Evolutionary conservation across 148 eudicot species (phyloP).

Genomic region (Arctostaphylos glauca): DNA sequence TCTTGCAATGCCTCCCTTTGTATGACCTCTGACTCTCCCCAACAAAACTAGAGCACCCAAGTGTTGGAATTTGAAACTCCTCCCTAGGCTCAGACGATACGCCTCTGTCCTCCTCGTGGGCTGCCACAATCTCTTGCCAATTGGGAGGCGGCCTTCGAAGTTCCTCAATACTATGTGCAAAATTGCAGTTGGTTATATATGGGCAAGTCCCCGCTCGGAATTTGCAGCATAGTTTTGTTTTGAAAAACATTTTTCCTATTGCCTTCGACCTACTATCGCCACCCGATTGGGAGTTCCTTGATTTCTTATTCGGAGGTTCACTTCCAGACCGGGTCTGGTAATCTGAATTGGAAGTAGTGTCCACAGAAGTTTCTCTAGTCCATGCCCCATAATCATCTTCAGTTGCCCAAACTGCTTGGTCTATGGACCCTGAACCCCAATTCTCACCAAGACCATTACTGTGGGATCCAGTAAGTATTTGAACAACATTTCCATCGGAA

Average conservation of each 20-base stretch:
- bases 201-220: conserved; percentile 93
- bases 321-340: conserved; percentile 6
- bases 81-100: conserved; percentile 52
- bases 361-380: conserved; percentile 3
- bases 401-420: not conserved
- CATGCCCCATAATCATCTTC: conserved; percentile 9
- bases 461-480: conserved; percentile 9
- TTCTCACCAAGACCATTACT: not conserved
- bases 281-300: not conserved
- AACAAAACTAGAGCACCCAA: conserved; percentile 42
- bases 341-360: conserved; percentile 7
- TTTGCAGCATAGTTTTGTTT: conserved; percentile 87
- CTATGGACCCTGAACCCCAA: conserved; percentile 6
- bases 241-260: conserved; percentile 94
- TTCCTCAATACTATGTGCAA: conserved; percentile 89
- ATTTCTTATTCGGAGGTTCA: conserved; percentile 1
- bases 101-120: conserved; percentile 45
- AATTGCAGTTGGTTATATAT: conserved; percentile 83
- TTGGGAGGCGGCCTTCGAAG: conserved; percentile 91
- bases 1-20: conserved; percentile 91
- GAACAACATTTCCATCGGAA: not conserved
- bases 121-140: conserved; percentile 96
- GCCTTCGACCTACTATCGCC: conserved; percentile 55
- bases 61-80: conserved; percentile 77
- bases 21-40: conserved; percentile 75